A percentile compares a stretch with the other conserved stretches of the same genome.
Evolutionary conservation across 108 stramenopile genomes (phyloP).

Genomic region (Craspedostauros australis): DNA sequence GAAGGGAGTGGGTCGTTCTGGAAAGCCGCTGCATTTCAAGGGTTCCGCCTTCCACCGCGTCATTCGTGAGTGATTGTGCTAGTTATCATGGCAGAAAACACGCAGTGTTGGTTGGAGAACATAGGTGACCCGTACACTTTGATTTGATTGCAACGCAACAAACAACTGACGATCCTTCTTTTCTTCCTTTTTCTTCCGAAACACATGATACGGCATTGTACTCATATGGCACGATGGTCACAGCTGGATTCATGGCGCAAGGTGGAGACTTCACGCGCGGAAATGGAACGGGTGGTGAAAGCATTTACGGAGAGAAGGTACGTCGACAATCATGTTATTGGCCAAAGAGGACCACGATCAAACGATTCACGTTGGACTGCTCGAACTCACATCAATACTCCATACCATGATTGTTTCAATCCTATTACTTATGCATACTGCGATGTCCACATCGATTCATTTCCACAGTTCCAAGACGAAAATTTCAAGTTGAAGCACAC

Average conservation of each 20-base stretch:
- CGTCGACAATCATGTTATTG: neutral
- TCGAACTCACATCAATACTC: neutral
- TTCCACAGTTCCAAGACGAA: constrained; percentile 94
- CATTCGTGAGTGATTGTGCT: constrained; percentile 14
- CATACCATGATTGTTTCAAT: neutral
- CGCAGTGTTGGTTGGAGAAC: neutral
- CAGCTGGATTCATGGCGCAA: too few relatives aligned
- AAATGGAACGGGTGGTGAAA: constrained; percentile 86
- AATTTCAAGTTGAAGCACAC: constrained; percentile 89
- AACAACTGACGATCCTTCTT: neutral
- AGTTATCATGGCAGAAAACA: neutral
- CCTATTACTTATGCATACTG: constrained; percentile 68
- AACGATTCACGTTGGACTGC: neutral
- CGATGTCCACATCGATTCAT: too few relatives aligned
- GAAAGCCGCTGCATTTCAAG: constrained; percentile 84
- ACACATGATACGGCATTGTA: neutral
- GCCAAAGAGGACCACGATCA: neutral
- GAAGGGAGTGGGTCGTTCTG: constrained; percentile 29
- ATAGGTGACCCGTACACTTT: neutral
- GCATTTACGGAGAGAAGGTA: constrained; percentile 74
- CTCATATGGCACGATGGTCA: neutral
- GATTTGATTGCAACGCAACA: neutral
- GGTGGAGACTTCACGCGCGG: constrained; percentile 80
- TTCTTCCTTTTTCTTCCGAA: neutral
- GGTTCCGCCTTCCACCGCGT: constrained; percentile 94